phyloP scores from a whole-genome alignment of 768 basidiomycete species.

The Termitomyces sp. region DNA sequence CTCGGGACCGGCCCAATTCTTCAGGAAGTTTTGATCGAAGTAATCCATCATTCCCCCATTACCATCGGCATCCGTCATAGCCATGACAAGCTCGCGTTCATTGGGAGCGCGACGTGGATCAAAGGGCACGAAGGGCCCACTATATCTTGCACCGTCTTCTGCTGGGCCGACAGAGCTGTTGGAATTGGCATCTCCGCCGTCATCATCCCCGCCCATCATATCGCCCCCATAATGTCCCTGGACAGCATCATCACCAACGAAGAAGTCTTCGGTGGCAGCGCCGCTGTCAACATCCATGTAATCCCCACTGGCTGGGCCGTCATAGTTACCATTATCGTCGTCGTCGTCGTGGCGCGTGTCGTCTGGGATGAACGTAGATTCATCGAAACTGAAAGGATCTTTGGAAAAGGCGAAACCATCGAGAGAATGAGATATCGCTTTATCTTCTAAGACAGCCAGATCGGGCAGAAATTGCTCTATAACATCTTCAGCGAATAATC shows the following conservation, averaged over 20 bases:
- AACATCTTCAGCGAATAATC: constrained; percentile 4
- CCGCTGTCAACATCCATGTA: constrained; percentile 23
- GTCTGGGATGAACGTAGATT: constrained; percentile 57
- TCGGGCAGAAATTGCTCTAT: constrained; percentile 74
- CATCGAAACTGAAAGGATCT: constrained; percentile 59
- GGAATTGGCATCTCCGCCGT: constrained; percentile 37
- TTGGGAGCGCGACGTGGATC: constrained; percentile 79
- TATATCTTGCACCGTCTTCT: constrained; percentile 35
- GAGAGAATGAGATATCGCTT: constrained; percentile 79
- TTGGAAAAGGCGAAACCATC: constrained; percentile 80
- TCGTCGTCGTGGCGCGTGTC: constrained; percentile 40
- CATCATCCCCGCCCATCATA: constrained; percentile 29
- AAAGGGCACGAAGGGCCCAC: constrained; percentile 67
- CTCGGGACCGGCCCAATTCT: constrained; percentile 98
- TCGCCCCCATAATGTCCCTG: constrained; percentile 27
- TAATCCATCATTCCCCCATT: constrained; percentile 75
- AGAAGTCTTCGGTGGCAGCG: constrained; percentile 46
- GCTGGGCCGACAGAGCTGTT: constrained; percentile 44
- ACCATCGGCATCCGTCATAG: constrained; percentile 65
- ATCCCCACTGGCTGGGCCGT: constrained; percentile 25
- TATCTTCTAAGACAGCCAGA: constrained; percentile 56
- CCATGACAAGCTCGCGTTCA: constrained; percentile 80
- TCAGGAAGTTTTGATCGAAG: constrained; percentile 82
- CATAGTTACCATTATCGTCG: constrained; percentile 12
- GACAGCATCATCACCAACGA: constrained; percentile 50